Evolutionary conservation across 164 flowering plant species (phyloP).

Genomic region (Vitis labrusca): DNA sequence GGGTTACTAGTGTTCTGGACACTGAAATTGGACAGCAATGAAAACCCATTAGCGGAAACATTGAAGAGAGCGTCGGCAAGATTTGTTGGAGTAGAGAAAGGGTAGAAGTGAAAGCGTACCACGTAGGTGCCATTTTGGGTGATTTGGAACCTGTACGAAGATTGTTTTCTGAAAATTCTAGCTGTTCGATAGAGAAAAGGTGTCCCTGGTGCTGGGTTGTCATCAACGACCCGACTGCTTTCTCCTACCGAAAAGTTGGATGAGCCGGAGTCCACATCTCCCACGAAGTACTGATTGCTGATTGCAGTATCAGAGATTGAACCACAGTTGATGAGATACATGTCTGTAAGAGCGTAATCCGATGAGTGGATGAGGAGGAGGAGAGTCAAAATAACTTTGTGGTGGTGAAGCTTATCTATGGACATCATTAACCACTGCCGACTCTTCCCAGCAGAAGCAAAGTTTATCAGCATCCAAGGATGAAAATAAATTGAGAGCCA

Average conservation of each 20-base stretch:
- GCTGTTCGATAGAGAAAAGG: conserved; percentile 36
- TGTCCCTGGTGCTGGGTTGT: not conserved
- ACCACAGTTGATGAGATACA: conserved; percentile 60
- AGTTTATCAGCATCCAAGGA: no score
- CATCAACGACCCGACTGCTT: not conserved
- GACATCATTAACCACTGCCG: not conserved
- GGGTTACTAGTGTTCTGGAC: not conserved
- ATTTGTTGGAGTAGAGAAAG: conserved; percentile 18
- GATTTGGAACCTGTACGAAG: conserved; percentile 26
- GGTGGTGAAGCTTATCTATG: not conserved
- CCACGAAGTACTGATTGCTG: conserved; percentile 22
- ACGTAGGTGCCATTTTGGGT: conserved; percentile 20
- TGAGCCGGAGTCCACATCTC: conserved; percentile 21
- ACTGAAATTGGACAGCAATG: conserved; percentile 18
- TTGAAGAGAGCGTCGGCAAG: conserved; percentile 25
- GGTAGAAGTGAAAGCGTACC: conserved; percentile 51
- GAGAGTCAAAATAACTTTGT: not conserved
- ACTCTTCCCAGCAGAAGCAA: no score
- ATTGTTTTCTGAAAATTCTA: conserved; percentile 24
- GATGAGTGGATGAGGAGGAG: conserved; percentile 1
- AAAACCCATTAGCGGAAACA: conserved; percentile 16
- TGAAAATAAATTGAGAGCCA: no score
- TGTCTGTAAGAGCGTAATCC: conserved; percentile 21
- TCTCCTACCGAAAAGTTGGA: conserved; percentile 10
- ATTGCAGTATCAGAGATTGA: conserved; percentile 18